These are phyloP conservation scores for Ramaria sp. DNA, from an alignment of 768 basidiomycete genomes.

Conservation along the genomic window DNA sequence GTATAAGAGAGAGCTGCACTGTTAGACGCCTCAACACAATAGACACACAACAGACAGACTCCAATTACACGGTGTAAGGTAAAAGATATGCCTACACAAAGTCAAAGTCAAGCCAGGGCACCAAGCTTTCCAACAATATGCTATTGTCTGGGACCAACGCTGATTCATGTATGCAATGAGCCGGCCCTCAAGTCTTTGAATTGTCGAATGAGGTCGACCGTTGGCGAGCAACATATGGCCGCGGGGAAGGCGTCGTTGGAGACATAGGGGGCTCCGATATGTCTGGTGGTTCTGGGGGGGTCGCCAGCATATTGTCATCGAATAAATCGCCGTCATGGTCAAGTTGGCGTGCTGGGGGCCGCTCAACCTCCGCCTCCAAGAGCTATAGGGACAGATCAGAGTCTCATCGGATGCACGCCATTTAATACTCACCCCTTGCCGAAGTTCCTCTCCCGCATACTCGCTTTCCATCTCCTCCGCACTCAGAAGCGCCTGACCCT, in stretches of 20 bases:
- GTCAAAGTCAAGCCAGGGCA: neutral
- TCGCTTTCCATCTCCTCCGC: conserved; percentile 86
- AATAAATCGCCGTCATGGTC: conserved; percentile 37
- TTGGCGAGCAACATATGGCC: conserved; percentile 50
- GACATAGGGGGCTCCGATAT: neutral
- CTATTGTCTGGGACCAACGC: neutral
- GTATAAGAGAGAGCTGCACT: no score
- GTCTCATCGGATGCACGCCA: neutral
- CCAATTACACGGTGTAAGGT: neutral
- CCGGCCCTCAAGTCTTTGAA: neutral
- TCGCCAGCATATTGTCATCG: conserved; percentile 3
- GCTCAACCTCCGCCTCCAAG: conserved; percentile 77
- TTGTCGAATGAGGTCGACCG: conserved; percentile 24
- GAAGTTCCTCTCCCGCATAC: conserved; percentile 80
- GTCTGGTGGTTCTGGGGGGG: neutral
- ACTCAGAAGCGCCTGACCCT: conserved; percentile 70
- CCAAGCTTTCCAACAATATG: neutral
- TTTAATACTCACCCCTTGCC: conserved; percentile 31
- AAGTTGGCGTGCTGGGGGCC: conserved; percentile 66
- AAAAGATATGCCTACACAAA: neutral
- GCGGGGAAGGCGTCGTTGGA: conserved; percentile 24
- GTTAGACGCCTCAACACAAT: no score
- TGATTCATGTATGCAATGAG: neutral
- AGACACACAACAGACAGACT: neutral
- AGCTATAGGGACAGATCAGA: conserved; percentile 33